Evolutionary conservation across 2,329 filamentous ascomycete genomes (phyloP), one percentile per base, ranked within the genome.

Genomic region (Cryphonectria naterciae): DNA sequence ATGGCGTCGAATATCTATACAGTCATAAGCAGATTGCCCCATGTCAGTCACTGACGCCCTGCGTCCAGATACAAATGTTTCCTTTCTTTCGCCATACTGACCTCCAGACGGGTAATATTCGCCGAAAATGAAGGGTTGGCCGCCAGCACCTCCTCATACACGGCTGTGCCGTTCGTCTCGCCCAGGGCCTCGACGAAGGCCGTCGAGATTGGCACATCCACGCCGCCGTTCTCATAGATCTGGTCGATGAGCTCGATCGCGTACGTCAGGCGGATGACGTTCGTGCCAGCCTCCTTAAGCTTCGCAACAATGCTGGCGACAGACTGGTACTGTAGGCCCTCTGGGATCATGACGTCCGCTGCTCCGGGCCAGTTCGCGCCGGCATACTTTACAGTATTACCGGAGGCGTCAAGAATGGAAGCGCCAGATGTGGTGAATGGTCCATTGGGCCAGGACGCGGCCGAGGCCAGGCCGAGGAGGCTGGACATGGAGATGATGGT

Each of bases 221-320:
- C 72, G 11, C 79, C 80, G 22, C 76, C 78, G 60, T 81, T 80
- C 37, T 79, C 78, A 58, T 81, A 78, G 71, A 83, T 83, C 72
- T 85, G 79, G 72, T 88, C 86, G 49, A 89, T 79, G 85, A 88
- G 86, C 74, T 88, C 82, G 73, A 85, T 88, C 1, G 86, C 85
- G 70, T 85, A 89, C 0, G 86, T 87, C 71, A 89, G 77, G 4
- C 87, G 84, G 19, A 88, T 83, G 1, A 84, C 83, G 74, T 89
- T 88, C 78, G 88, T 84, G 19, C 85, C 85, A 1, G 86, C 76
- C 70, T 82, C 83, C 70, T 85, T 86, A 74, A 87, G 81, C 77
- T 83, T 83, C 19, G 82, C 78, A 2, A 87, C 83, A 58, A 88
- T 85, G 19, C 77, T 78, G 49, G 79, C 78, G 54, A 88, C 79